phyloP scores from a whole-genome alignment of 176 grass and related monocot genomes.

The Cenchrus americanus region DNA sequence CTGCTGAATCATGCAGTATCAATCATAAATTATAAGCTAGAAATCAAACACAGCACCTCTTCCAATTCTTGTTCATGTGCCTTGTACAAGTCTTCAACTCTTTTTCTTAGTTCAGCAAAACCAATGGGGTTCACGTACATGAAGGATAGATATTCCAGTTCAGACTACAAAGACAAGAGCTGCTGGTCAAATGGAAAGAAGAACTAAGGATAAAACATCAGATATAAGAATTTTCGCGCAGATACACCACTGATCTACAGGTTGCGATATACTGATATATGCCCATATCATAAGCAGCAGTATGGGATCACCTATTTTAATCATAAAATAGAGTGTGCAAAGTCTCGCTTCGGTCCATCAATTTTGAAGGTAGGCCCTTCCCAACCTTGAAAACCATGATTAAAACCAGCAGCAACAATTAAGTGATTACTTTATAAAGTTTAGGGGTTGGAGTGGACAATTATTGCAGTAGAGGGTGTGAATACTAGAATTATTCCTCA shows the following conservation, averaged over 20 bases:
- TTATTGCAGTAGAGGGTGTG: neutral
- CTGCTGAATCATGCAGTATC: slow-evolving; percentile 8
- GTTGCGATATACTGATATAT: neutral
- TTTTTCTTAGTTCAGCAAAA: slow-evolving; percentile 83
- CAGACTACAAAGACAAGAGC: slow-evolving; percentile 66
- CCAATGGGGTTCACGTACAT: slow-evolving; percentile 83
- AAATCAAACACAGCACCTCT: slow-evolving; percentile 62
- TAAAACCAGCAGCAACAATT: neutral
- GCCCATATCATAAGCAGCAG: neutral
- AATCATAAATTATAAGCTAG: slow-evolving; percentile 2
- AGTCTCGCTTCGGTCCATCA: slow-evolving; percentile 14
- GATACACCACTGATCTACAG: slow-evolving; percentile 14
- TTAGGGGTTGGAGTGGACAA: neutral
- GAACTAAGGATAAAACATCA: slow-evolving; percentile 37
- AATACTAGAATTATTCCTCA: neutral
- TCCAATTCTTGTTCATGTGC: slow-evolving; percentile 90
- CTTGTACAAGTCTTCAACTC: slow-evolving; percentile 76
- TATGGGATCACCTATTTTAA: slow-evolving; percentile 19
- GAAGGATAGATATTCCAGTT: slow-evolving; percentile 94
- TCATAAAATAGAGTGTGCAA: neutral
- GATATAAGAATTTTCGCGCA: neutral
- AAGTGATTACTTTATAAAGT: slow-evolving; percentile 6
- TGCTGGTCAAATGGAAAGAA: slow-evolving; percentile 44
- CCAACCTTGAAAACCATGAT: slow-evolving; percentile 21
- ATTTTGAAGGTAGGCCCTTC: slow-evolving; percentile 11